Percentiles rank a stretch among this genome's conserved stretches.
phyloP scores from a whole-genome alignment of 805 yeast genomes.

The Saccharomyces cerevisiae region DNA sequence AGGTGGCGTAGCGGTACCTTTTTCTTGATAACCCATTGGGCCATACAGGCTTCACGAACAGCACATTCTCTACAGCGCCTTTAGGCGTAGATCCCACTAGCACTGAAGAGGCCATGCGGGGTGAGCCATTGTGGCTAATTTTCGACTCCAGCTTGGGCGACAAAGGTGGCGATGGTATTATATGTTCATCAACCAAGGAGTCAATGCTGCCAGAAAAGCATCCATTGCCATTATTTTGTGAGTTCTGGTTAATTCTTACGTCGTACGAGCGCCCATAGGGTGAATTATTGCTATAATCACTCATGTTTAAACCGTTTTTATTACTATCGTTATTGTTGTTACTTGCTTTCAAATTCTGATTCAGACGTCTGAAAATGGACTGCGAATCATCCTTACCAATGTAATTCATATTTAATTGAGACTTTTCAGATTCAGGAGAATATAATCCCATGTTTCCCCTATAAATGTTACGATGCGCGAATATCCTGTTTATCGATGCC shows the following conservation, averaged over 20 bases:
- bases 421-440: constrained; percentile 30
- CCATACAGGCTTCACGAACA: constrained; percentile 19
- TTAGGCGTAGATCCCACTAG: constrained; percentile 7
- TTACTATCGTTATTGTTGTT: neutral
- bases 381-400: constrained; percentile 13
- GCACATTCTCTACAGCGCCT: constrained; percentile 4
- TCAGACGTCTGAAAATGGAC: neutral
- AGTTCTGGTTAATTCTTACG: neutral
- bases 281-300: neutral
- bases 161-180: constrained; percentile 29
- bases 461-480: neutral
- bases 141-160: constrained; percentile 19
- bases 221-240: constrained; percentile 1
- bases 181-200: constrained; percentile 16
- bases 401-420: constrained; percentile 18
- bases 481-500: neutral
- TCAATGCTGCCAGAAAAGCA: constrained; percentile 7
- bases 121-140: neutral
- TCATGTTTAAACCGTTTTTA: neutral
- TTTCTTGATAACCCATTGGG: constrained; percentile 10
- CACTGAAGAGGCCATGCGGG: constrained; percentile 1
- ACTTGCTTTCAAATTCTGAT: neutral
- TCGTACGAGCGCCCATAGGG: neutral
- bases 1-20: constrained; percentile 11
- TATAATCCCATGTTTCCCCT: constrained; percentile 21